phyloP scores from a whole-genome alignment of 371 early-diverging fungal genomes.

The Actinomucor elegans region DNA sequence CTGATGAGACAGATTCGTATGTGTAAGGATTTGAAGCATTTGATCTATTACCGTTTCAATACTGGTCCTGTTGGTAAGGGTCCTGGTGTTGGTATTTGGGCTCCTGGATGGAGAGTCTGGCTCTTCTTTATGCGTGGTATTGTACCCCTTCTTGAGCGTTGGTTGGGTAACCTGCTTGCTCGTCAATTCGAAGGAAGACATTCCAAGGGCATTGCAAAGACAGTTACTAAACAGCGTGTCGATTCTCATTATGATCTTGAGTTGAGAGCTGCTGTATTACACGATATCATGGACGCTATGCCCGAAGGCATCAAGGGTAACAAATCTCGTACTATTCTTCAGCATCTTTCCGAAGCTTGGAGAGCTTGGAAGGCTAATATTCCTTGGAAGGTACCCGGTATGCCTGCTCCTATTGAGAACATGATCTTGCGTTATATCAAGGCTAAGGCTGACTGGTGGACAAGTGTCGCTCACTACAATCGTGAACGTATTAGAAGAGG shows the following conservation, averaged over 20 bases:
- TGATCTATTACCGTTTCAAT: conserved; percentile 95
- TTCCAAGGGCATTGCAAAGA: conserved; percentile 96
- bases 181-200: conserved; percentile 99
- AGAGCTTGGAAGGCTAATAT: conserved; percentile 98
- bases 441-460: conserved; percentile 99
- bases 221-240: conserved; percentile 98
- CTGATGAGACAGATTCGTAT: conserved; percentile 98
- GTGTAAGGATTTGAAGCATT: conserved; percentile 94
- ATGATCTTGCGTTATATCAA: conserved; percentile 98
- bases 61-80: conserved; percentile 97
- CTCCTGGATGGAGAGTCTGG: conserved; percentile 99
- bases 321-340: conserved; percentile 94
- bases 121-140: conserved; percentile 98
- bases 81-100: conserved; percentile 99
- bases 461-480: conserved; percentile 96
- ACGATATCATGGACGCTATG: conserved; percentile 98
- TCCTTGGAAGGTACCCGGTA: conserved; percentile 98
- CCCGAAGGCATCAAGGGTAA: conserved; percentile 96
- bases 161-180: conserved; percentile 96
- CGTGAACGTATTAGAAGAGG: conserved; percentile 98
- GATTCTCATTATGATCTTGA: conserved; percentile 98
- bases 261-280: conserved; percentile 95
- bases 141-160: conserved; percentile 95
- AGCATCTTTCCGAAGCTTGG: conserved; percentile 99
- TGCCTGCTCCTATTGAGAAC: conserved; percentile 97